Evolutionary conservation across 108 stramenopile species (phyloP), one percentile per base, ranked within the genome.

Genomic region (Discostella stelligeroides): DNA sequence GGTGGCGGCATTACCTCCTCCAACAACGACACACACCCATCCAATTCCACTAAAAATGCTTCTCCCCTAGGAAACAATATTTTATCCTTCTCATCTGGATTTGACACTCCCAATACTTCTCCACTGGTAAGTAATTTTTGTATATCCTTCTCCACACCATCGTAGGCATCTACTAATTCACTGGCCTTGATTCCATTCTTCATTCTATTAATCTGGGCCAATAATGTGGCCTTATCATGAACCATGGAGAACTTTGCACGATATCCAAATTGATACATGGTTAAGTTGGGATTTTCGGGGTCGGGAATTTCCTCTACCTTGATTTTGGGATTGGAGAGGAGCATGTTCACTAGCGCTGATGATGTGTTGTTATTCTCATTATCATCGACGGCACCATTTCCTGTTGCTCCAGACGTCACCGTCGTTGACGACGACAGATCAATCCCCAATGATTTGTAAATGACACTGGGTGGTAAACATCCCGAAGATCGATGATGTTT

Each of bases 171-270:
- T 20, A 73, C 45, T 55, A 91, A 57, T 77, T 94, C 88, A 9
- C 73, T 51, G 71, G 75, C 63, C 0, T 70, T 47, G 5, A 94
- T 80, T 0, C 92, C 92, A 72, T 89, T 80, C 58, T 81, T 82
- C 69, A 84, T 85, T 38, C 92, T 68, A 83, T 94, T 94, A 63
- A 94, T 87, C 65, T 90, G 90, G 13, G 87, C 92, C 62, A 94
- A 47, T 23, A 94, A 65, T 15, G 87, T 75, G 11, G 74, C 63
- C 13, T 79, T 69, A 68, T 91, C 87, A 14, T 80, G 63, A 0
- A 94, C 86, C 27, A 79, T 63, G 17, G 83, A 79, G 53, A 86
- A 94, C 57, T 91, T 90, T 28, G 92, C 87, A 25, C 85, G 85
- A 63, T 91, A 94, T 1, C 89, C 90, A 75, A 87, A 94, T 9